Base-by-base conservation (phyloP, 2,329 filamentous ascomycete genomes). In the Pestalotiopsis fici region DNA sequence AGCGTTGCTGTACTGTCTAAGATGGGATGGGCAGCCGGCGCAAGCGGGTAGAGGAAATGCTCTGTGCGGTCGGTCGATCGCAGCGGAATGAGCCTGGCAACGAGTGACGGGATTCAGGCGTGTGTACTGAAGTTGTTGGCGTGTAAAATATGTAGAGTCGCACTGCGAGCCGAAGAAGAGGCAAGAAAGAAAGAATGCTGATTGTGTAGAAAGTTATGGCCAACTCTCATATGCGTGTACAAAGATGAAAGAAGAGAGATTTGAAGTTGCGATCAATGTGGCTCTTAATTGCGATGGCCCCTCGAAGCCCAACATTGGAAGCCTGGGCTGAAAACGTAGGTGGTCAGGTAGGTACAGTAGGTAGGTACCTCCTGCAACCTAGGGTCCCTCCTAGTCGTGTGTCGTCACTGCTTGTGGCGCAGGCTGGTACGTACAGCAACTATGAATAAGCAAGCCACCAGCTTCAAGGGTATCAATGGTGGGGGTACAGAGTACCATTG, bases 331-430 rank as follows among this genome's bases (percentile, higher is more conserved):
- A n/a, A n/a, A n/a, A n/a, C n/a, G n/a, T n/a, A n/a, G n/a, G n/a
- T n/a, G n/a, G n/a, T n/a, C n/a, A n/a, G n/a, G n/a, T n/a, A n/a
- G n/a, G n/a, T n/a, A n/a, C n/a, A 23, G 47, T 23, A 15, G 21
- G 15, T 23, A 54, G 21, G 47, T 54, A 25, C 55, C n/a, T 35
- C 31, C 31, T 7, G 31, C 6, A 7, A 11, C 11, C 31, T 25
- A 57, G 18, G 57, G 57, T 35, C 28, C 57, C 27, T 59, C 28
- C 35, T 15, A 60, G 57, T 27, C 11, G 31, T 18, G 11, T 62
- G 59, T 62, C 59, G 59, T 62, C 59, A 62, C 59, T 62, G 31
- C 35, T 25, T 62, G 59, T 62, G 59, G 59, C 59, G 59, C 59
- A 62, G 59, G 21, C 59, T 11, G 3, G 4, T 35, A 35, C 3